Conservation (phyloP, 106 monocot species). For the Apostasia ramifera region DNA sequence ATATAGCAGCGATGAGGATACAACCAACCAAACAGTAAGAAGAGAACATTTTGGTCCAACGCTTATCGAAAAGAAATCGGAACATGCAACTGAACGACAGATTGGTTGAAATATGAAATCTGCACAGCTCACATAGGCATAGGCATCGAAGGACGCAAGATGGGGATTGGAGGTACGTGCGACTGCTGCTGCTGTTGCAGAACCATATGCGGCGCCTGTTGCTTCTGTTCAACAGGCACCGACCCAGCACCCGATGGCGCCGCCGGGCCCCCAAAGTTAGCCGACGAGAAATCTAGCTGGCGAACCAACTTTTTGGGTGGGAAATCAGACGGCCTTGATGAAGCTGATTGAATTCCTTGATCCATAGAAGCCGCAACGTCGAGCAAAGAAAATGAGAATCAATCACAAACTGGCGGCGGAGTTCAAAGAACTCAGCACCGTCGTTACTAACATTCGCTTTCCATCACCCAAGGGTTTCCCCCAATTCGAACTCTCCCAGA, state of each 20-base stretch:
- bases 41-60: background rate
- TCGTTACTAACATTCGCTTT: background rate
- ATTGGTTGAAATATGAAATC: background rate
- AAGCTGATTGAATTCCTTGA: slow-evolving; percentile 12
- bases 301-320: slow-evolving; percentile 48
- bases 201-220: slow-evolving; percentile 2
- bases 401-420: background rate
- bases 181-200: background rate
- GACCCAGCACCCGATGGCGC: background rate
- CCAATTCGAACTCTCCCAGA: background rate
- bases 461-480: background rate
- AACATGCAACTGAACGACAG: background rate
- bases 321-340: slow-evolving; percentile 31
- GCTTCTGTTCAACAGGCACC: background rate
- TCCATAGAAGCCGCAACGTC: slow-evolving; percentile 21
- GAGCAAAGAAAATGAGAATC: background rate
- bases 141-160: slow-evolving; percentile 19
- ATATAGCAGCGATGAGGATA: background rate
- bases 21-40: background rate
- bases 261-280: slow-evolving; percentile 14
- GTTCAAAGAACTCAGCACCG: background rate
- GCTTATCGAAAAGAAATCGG: background rate
- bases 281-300: slow-evolving; percentile 56
- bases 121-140: slow-evolving; percentile 33
- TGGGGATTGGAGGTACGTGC: background rate